Evolutionary conservation across 768 basidiomycete species (phyloP), one percentile per base, ranked within the genome.

Genomic region (Rhizopogon vinicolor): DNA sequence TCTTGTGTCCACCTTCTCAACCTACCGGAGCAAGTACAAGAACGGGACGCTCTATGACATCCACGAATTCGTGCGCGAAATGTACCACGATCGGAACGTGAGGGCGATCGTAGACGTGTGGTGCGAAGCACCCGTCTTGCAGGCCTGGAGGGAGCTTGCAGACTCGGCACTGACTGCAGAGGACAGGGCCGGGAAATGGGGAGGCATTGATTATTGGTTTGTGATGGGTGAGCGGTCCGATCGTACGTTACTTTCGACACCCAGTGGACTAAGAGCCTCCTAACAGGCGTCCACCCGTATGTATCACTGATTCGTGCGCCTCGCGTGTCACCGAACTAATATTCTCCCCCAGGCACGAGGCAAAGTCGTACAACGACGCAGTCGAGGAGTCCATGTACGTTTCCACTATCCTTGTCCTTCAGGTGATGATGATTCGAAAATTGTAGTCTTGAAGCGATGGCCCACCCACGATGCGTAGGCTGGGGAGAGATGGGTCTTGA

Each of bases 401-500:
- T 35, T 37, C 1, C 37, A 37, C n/a, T 33, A 13, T 18, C 2
- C 5, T 42, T 37, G 22, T 16, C 44, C 53, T 7, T 19, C 45
- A 7, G 10, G 7, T 41, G 14, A 33, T 57, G 44, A 57, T 40
- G 16, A 31, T 19, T 41, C 5, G 16, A 25, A 7, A n/a, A 16
- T 14, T 42, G 1, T 62, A 91, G 88, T 29, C 56, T 89, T 49
- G 83, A 85, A 63, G 90, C 90, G 2, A 89, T 91, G 82, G 44
- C 74, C 0, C 91, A 93, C 61, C 87, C 89, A 1, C 82, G 86
- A 10, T 92, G 90, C 62, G 90, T 93, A 7, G 89, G 90, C 3
- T 89, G 87, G 85, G 92, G 92, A 1, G 92, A 95, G 64, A 93
- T 93, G 54, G 91, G 92, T 0, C 78, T 91, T 12, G 91, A 93